Base-by-base conservation (phyloP, 306 rosid species). In the Trifolium repens region DNA sequence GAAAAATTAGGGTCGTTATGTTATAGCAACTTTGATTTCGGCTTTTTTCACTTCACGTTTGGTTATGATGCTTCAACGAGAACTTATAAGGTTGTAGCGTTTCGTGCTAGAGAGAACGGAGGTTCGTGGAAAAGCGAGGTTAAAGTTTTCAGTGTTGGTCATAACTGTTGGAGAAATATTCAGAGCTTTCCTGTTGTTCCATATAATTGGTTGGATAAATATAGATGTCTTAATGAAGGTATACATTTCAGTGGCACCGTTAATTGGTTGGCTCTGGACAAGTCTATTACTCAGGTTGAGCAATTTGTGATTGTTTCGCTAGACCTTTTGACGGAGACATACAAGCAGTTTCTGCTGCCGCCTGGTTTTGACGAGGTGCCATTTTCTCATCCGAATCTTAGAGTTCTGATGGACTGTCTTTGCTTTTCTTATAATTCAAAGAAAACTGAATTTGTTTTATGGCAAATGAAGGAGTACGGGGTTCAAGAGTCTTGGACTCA, bases 381-480 rank as follows among this genome's bases (percentile, higher is more conserved):
- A 39, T 13, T 1, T 17, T 1, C 4, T 9, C 1, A 4, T 1
- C 10, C 35, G 22, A 5, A 2, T 65, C 30, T 65, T 11, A 7
- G 16, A 4, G 35, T 65, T 17, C 4, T 65, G 52, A 17, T 19
- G 71, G 70, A 64, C 9, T 9, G 50, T 4, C 30, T 64, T 4
- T 64, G 69, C 11, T 64, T 64, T 39, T 39, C 32, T 9, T n/a
- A 17, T 64, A 52, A 64, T 42, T 64, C 24, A 8, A 39, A 15
- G 1, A 14, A 5, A 66, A 66, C 35, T 2, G 17, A 66, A 9
- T 40, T 66, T 40, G 34, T 66, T 66, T 40, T 66, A 11, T 66
- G 53, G 71, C 52, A 66, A 6, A 66, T 66, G 71, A 66, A 66
- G 35, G 17, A 66, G 52, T 66, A 17, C 19, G 71, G 52, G 4